Evolutionary conservation across 257 asterid species (phyloP), one percentile per base, ranked within the genome.

Genomic region (Mentha longifolia): DNA sequence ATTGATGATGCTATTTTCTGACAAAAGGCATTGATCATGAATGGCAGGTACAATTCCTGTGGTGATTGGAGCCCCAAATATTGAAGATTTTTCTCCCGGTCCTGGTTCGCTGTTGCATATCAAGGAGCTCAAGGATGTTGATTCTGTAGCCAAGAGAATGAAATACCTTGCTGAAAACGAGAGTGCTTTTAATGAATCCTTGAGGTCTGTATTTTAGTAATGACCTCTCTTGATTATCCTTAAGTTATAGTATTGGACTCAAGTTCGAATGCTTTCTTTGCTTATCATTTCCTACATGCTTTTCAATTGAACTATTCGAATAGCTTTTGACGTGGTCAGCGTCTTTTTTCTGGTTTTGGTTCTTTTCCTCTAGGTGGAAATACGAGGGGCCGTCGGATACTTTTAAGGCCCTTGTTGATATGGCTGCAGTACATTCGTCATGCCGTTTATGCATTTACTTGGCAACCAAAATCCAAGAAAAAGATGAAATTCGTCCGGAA

Each of bases 361-460:
- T 65, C 51, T 43, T 60, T 71, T 52, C 72, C 41, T 66, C 65
- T 67, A 95, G 99, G 89, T 95, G 99, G 99, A 95, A 95, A 77
- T 86, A 76, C 68, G 97, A 92, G 66, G 99, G 98, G 60, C 99
- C 97, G 0, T 86, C 92, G 2, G 96, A 95, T 83, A 82, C 99
- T 70, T 95, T 95, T 83, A 95, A 89, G 88, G 99, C 98, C 68
- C 96, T 95, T n/a, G 80, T 95, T 37, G 99, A 95, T 76, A 95
- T 95, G 99, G 92, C 99, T 59, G 97, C 99, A 57, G 98, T 95
- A 55, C 99, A 95, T 83, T 95, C 99, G 31, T 92, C 99, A 45
- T 95, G 99, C 61, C 99, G 99, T 17, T 77, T 95, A 75, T 92
- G 99, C 95, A 89, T 95, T 75, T 76, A 70, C 80, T 69, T 92